Percentiles rank a stretch among this genome's conserved stretches.
Conservation (phyloP, 306 rosid genomes). For the Hippophae rhamnoides region DNA sequence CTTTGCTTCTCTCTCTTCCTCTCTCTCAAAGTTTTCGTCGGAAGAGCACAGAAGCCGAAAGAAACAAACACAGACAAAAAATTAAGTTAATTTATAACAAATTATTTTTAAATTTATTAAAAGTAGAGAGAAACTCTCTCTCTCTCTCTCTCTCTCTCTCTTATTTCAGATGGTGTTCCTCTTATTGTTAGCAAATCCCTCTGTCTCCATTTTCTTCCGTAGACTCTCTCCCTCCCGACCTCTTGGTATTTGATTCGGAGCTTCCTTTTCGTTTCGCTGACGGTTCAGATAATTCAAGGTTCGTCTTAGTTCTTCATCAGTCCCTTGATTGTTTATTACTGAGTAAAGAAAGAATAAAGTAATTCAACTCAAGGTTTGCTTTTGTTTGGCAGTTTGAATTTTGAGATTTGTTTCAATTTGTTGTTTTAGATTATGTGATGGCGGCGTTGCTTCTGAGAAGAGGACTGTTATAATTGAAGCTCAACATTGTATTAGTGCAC, state of each 20-base stretch:
- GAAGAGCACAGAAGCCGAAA: slow-evolving; percentile 8
- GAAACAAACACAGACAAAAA: slow-evolving; percentile 12
- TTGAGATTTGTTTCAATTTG: slow-evolving; percentile 6
- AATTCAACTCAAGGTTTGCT: too few species aligned
- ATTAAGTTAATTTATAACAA: neutral
- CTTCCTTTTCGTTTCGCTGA: slow-evolving; percentile 3
- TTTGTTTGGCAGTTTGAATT: slow-evolving; percentile 9
- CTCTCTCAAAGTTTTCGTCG: slow-evolving; percentile 21
- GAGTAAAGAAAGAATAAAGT: too few species aligned
- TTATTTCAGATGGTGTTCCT: slow-evolving; percentile 25
- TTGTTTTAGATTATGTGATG: slow-evolving; percentile 1
- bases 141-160: slow-evolving; percentile 5
- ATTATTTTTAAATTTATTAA: neutral
- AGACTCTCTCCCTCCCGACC: slow-evolving; percentile 14
- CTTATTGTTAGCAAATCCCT: slow-evolving; percentile 17
- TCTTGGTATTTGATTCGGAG: neutral
- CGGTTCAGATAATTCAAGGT: neutral
- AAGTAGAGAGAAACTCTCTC: slow-evolving; percentile 3
- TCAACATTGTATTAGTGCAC: neutral
- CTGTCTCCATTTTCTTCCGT: slow-evolving; percentile 7
- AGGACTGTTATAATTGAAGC: slow-evolving; percentile 12
- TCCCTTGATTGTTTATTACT: neutral
- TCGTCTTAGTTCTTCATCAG: slow-evolving; percentile 6
- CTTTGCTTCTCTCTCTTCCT: slow-evolving; percentile 16
- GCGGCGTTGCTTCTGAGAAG: slow-evolving; percentile 9